A percentile compares a stretch with the other conserved stretches of the same genome.
Conservation (phyloP, 2,329 filamentous ascomycete species). For the Colletotrichum magnum region DNA sequence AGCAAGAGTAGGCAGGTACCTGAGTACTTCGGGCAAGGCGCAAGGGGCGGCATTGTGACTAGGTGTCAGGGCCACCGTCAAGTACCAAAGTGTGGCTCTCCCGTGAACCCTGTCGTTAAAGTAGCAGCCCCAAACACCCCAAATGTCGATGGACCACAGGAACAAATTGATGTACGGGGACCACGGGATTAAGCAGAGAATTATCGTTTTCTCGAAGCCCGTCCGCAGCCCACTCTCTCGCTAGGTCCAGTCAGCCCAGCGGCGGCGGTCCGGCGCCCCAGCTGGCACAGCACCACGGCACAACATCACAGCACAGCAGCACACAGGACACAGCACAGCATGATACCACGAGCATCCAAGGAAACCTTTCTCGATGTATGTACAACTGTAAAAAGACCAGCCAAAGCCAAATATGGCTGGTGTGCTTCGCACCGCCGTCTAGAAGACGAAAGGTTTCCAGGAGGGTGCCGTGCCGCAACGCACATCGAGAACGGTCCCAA, state of each 20-base stretch:
- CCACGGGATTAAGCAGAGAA: slow-evolving; percentile 37
- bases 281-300: slow-evolving; percentile 11
- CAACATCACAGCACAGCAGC: slow-evolving; percentile 1
- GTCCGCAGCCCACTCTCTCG: slow-evolving; percentile 13
- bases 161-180: slow-evolving; percentile 38
- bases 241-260: slow-evolving; percentile 9
- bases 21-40: slow-evolving; percentile 29
- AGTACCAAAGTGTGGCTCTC: slow-evolving; percentile 37
- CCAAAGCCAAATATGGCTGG: too few relatives aligned
- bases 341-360: background rate
- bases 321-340: slow-evolving; percentile 5
- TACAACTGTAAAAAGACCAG: too few relatives aligned
- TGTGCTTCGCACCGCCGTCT: too few relatives aligned
- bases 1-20: background rate
- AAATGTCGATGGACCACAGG: slow-evolving; percentile 34
- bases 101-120: slow-evolving; percentile 33
- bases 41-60: slow-evolving; percentile 38
- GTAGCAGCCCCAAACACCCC: slow-evolving; percentile 37
- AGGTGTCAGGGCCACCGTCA: slow-evolving; percentile 38
- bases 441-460: too few relatives aligned
- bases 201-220: slow-evolving; percentile 38
- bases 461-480: background rate
- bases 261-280: background rate
- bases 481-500: slow-evolving; percentile 31
- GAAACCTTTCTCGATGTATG: background rate